Base-by-base conservation (phyloP, 352 stramenopile species). In the Bremia lactucae region DNA sequence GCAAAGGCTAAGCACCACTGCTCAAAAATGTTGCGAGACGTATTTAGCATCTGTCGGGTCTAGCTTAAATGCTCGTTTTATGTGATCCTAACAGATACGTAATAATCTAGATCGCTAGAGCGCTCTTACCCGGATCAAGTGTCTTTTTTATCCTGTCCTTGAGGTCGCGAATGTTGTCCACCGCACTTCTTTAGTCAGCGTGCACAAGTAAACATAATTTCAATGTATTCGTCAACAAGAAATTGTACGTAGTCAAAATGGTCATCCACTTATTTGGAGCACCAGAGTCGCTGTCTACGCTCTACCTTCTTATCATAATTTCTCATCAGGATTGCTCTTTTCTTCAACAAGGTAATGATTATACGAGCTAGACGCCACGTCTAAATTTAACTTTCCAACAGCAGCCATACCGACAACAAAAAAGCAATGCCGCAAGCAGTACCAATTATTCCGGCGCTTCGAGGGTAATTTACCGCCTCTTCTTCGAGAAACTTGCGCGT, bases 201-300 rank as follows among this genome's bases (percentile, higher is more conserved):
- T 11, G 18, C 13, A 28, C 2, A 9, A 20, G 8, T 56, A 20
- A 52, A 29, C 33, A 16, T 29, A 36, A 10, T 38, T 31, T 40
- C 7, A 33, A n/a, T n/a, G 6, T 16, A 16, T 6, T 23, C 25
- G 20, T 22, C 7, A 4, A 40, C 5, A 11, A 11, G 35, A 5
- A 1, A 26, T 16, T 46, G 10, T 46, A 73, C 65, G 64, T 76
- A 5, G 59, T 80, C 55, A 87, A 67, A 37, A 85, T 85, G 36
- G 58, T 72, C 66, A 84, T 81, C 75, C 75, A 87, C 37, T 85
- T 81, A 55, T 85, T 85, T 7, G 68, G 59, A 2, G 64, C 52
- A 10, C 68, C 75, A 4, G 49, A 65, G 43, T 83, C 66, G 2
- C 55, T 44, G 40, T 83, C 49, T 2, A 62, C 23, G 3, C 43